A percentile compares a stretch with the other conserved stretches of the same genome.
Conservation (phyloP, 1,284 basidiomycete genomes). For the Marasmius oreades region DNA sequence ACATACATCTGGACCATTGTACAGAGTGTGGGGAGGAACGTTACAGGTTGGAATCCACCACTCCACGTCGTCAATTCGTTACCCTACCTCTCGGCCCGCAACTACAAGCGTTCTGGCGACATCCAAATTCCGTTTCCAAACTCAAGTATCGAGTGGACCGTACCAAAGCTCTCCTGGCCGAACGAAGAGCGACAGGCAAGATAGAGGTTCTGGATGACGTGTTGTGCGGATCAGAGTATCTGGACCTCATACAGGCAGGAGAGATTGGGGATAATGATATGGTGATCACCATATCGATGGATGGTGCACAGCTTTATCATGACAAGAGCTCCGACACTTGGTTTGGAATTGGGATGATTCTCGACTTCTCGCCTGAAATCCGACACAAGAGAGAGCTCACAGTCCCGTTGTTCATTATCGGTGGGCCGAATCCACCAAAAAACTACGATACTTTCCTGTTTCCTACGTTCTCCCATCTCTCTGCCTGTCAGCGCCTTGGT, state of each 20-base stretch:
- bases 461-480: constrained; percentile 24
- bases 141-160: constrained; percentile 22
- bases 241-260: constrained; percentile 19
- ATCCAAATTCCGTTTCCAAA: constrained; percentile 18
- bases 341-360: constrained; percentile 19
- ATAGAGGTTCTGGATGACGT: constrained; percentile 18
- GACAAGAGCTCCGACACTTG: constrained; percentile 25
- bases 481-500: constrained; percentile 19
- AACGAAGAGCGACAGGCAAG: constrained; percentile 1
- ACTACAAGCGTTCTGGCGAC: constrained; percentile 28
- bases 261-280: constrained; percentile 24
- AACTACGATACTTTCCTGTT: constrained; percentile 29
- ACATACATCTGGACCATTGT: constrained; percentile 18
- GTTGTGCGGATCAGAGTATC: constrained; percentile 19
- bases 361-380: constrained; percentile 10
- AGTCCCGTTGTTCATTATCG: constrained; percentile 17
- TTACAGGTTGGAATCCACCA: constrained; percentile 11
- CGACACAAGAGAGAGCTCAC: constrained; percentile 16
- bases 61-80: constrained; percentile 23
- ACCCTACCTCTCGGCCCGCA: constrained; percentile 34
- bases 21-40: constrained; percentile 18
- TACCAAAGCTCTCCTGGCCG: constrained; percentile 13
- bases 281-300: constrained; percentile 23
- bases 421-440: constrained; percentile 29
- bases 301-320: constrained; percentile 26